These are phyloP conservation scores for Suhomyces prunicola DNA, from an alignment of 805 yeast genomes.

Conservation along the genomic window DNA sequence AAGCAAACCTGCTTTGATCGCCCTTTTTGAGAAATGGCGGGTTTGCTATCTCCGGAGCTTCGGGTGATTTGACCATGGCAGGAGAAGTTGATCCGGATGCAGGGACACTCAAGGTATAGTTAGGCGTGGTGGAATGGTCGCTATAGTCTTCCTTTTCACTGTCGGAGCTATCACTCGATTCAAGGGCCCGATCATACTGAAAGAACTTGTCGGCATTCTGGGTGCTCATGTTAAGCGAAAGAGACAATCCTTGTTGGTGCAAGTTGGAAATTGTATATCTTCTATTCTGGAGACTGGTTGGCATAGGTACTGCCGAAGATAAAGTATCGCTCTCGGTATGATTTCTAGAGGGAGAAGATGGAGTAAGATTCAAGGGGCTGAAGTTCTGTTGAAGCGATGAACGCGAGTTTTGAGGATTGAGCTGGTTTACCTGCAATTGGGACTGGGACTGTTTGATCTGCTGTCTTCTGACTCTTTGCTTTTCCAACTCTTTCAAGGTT, in stretches of 20 bases:
- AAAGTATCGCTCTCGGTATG: not conserved
- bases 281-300: conserved; percentile 26
- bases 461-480: conserved; percentile 16
- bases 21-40: not conserved
- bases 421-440: conserved; percentile 1
- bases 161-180: conserved; percentile 23
- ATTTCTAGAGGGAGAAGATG: conserved; percentile 14
- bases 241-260: conserved; percentile 64
- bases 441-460: conserved; percentile 3
- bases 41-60: not conserved
- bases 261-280: conserved; percentile 58
- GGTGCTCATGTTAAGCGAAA: conserved; percentile 75
- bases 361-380: conserved; percentile 22
- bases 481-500: conserved; percentile 32
- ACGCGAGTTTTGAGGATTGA: not conserved
- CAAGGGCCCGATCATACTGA: conserved; percentile 20
- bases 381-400: conserved; percentile 11
- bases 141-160: conserved; percentile 17
- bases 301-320: conserved; percentile 10
- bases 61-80: not conserved
- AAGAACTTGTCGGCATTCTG: conserved; percentile 28
- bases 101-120: conserved; percentile 1
- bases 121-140: not conserved
- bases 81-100: not conserved
- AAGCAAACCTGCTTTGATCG: not conserved